Evolutionary conservation across 1,284 basidiomycete species (phyloP), one percentile per base, ranked within the genome.

Genomic region (Golubevia sp.): DNA sequence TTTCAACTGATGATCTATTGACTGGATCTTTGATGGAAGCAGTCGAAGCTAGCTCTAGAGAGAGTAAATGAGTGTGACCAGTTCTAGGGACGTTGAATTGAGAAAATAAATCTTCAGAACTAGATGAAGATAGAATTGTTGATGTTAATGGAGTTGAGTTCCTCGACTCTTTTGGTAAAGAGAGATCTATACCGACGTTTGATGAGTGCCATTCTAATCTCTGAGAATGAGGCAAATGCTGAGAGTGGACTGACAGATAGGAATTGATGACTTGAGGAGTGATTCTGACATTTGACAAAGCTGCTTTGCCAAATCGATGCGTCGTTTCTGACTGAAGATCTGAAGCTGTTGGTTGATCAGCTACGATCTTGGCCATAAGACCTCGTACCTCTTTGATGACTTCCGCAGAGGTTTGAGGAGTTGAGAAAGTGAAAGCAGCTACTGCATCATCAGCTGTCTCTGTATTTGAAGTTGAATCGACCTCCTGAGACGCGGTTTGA

Each of bases 261-360:
- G 93, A 89, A 76, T 93, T 93, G 68, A 95, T 77, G 6, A 97
- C 86, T 0, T 88, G 86, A 0, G 91, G 73, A 0, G 89, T 88
- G 27, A 91, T 76, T 2, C 81, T 62, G 27, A 96, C 92, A 52
- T 86, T 77, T 1, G 84, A 81, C 82, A 97, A 92, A 85, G 87
- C 68, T 62, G 64, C n/a, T n/a, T n/a, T n/a, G 63, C 71, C 59
- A 49, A 80, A 27, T 49, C 59, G 70, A 60, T 11, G 66, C 56
- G 13, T 64, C 61, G 15, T 77, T 73, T 0, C 44, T 62, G 27
- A 49, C 56, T 15, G 74, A 8, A 23, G 54, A 15, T 62, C 54
- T 20, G 59, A 44, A 11, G 55, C 54, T 38, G 50, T 61, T 27
- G 26, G 60, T 4, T 48, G 77, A 61, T 91, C 90, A n/a, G 86